Conservation (phyloP, 2,329 filamentous ascomycete species). For the Botryotinia convoluta region DNA sequence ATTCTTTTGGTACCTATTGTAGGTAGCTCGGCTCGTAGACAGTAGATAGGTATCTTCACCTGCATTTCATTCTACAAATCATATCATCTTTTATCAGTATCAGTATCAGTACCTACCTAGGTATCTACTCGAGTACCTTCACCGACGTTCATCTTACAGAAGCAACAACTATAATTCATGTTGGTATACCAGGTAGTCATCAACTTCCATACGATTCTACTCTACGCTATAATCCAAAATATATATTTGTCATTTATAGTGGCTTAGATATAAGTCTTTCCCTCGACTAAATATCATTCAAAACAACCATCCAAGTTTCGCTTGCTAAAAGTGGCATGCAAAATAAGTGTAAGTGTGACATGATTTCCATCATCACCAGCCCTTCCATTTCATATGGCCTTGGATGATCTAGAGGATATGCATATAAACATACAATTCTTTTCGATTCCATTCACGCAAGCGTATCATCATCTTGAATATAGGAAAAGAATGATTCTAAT, state of each 20-base stretch:
- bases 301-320: neutral
- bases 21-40: too few species aligned
- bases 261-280: neutral
- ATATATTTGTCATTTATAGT: neutral
- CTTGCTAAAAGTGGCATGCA: conserved; percentile 5
- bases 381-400: neutral
- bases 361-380: conserved; percentile 8
- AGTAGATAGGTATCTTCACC: neutral
- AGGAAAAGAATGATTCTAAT: neutral
- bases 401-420: neutral
- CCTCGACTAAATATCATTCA: neutral
- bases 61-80: neutral
- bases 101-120: too few species aligned
- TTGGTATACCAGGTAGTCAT: neutral
- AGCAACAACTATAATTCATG: too few species aligned
- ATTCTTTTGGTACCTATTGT: too few species aligned
- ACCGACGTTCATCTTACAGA: neutral
- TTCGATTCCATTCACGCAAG: too few species aligned
- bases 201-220: neutral
- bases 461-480: neutral
- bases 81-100: neutral
- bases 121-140: neutral
- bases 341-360: neutral
- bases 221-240: neutral
- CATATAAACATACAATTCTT: neutral